These are phyloP conservation scores for Blastocystis sp. DNA, from an alignment of 352 stramenopile genomes.

Conservation along the genomic window DNA sequence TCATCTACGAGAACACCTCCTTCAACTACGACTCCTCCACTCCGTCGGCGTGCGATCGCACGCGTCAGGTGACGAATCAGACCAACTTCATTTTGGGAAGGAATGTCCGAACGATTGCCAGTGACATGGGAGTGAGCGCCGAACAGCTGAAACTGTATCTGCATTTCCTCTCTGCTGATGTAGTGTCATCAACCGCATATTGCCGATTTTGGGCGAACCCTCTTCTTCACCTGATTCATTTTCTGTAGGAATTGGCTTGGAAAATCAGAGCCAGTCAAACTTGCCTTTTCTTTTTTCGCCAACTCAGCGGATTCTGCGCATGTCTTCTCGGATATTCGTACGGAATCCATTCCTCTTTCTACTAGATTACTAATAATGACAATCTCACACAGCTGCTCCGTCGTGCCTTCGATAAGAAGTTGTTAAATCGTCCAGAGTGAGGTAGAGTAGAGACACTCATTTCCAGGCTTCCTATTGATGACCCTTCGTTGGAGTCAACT, in stretches of 20 bases:
- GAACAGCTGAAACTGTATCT: background rate
- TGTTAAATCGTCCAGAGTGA: background rate
- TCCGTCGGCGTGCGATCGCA: background rate
- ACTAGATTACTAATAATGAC: no score
- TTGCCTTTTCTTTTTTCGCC: background rate
- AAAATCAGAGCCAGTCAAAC: no score
- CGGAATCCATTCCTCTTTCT: background rate
- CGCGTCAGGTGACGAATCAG: background rate
- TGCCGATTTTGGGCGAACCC: background rate
- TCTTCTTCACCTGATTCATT: background rate
- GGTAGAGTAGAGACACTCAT: background rate
- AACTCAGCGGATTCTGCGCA: background rate
- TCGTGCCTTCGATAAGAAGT: background rate
- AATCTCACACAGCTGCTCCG: background rate
- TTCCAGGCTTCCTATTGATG: background rate
- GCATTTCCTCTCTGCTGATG: background rate
- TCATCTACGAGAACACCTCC: conserved; percentile 8
- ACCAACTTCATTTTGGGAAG: background rate
- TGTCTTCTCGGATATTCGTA: background rate
- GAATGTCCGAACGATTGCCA: background rate
- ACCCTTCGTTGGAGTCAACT: background rate
- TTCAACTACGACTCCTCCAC: background rate
- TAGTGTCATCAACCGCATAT: background rate
- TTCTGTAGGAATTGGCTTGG: no score
- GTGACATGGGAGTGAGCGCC: background rate